Base-by-base conservation (phyloP, 2,329 filamentous ascomycete species). In the Penicillium sp. region DNA sequence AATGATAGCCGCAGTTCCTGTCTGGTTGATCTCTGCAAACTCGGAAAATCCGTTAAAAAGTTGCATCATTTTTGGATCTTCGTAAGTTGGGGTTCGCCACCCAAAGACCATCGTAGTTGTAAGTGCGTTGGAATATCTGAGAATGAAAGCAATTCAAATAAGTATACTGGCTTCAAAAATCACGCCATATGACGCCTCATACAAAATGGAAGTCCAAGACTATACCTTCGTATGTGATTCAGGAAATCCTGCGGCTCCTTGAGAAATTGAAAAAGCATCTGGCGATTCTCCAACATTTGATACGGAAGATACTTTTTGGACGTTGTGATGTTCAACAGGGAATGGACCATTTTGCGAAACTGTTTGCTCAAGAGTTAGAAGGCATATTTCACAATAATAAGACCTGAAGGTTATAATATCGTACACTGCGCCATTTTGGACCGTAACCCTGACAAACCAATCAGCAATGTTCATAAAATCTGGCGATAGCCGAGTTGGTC, bases 251-350 rank as follows among this genome's bases (percentile, higher is more conserved):
- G 59, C 0, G 51, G 51, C 10, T 45, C 33, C 3, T 31, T 37
- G 5, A 54, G 59, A 16, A 85, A 66, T 6, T 79, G 77, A 40
- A 71, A 56, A 55, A 71, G 18, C 81, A 85, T 81, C 46, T 79
- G 76, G 61, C 79, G 81, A 65, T 79, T 82, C 63, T 85, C 82
- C 2, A 85, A 71, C 44, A 80, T 75, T 58, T 85, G 82, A 58
- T 84, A 85, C 2, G 79, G 75, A 2, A 84, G 74, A 53, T 86
- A 86, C 8, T 70, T 68, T 49, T 72, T 75, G 3, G 79, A 74
- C 1, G 75, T 72, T 0, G 70, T 76, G 48, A 79, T 65, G 57
- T 82, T 81, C 24, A 83, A 75, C 1, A 81, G 70, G 2, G 67
- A 70, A 61, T 83, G 81, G 3, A 77, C 60, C 59, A 71, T 68